These are phyloP conservation scores for Sclerotiophoma versabilis DNA, from an alignment of 2,329 filamentous ascomycete species.

Conservation along the genomic window DNA sequence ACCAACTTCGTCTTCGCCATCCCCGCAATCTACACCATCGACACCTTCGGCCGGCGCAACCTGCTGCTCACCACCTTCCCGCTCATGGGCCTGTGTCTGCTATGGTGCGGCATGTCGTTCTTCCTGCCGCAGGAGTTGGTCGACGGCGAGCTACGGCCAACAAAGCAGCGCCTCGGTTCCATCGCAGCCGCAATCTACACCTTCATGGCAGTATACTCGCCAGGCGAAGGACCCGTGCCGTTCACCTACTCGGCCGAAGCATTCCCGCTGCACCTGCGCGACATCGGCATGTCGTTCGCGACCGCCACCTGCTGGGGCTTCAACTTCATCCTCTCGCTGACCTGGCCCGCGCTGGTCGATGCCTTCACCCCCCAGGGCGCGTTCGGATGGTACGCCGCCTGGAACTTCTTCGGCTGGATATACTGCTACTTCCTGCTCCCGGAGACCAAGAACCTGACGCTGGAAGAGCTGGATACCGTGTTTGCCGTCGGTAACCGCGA, in stretches of 20 bases:
- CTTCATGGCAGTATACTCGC: conserved; percentile 57
- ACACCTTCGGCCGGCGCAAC: conserved; percentile 53
- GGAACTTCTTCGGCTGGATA: conserved; percentile 62
- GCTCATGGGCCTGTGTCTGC: conserved; percentile 53
- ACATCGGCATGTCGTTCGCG: conserved; percentile 51
- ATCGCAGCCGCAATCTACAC: conserved; percentile 56
- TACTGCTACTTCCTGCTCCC: conserved; percentile 41
- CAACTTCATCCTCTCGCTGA: conserved; percentile 61
- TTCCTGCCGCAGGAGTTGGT: conserved; percentile 28
- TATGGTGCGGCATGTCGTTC: conserved; percentile 40
- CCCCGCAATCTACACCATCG: conserved; percentile 56
- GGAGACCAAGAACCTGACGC: conserved; percentile 41
- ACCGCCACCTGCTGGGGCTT: conserved; percentile 66
- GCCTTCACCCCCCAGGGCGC: conserved; percentile 60
- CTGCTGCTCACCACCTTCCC: conserved; percentile 57
- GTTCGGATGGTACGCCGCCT: conserved; percentile 64
- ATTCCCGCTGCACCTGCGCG: conserved; percentile 55
- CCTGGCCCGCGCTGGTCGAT: conserved; percentile 59
- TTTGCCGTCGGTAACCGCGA: conserved; percentile 40
- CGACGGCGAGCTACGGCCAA: conserved; percentile 8
- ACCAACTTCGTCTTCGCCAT: conserved; percentile 57
- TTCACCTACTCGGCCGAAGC: conserved; percentile 53
- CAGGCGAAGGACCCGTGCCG: conserved; percentile 40
- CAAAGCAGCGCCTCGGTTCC: conserved; percentile 36
- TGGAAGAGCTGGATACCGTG: conserved; percentile 41